phyloP scores from a whole-genome alignment of 1,284 basidiomycete genomes.

The Tranzscheliella williamsii region DNA sequence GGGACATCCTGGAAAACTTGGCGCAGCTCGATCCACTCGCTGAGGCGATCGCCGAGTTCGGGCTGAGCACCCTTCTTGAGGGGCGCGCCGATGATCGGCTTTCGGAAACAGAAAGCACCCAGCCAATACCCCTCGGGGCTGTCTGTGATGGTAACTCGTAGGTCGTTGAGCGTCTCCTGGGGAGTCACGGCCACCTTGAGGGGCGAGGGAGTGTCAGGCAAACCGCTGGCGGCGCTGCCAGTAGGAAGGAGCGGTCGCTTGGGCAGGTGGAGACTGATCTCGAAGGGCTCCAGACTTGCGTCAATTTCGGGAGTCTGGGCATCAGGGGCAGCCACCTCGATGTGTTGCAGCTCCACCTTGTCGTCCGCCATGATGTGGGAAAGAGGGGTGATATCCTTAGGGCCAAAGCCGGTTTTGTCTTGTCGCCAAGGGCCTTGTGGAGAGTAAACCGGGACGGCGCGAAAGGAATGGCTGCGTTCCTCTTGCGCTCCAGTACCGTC shows the following conservation, averaged over 20 bases:
- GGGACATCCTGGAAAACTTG: conserved; percentile 53
- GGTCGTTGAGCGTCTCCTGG: conserved; percentile 58
- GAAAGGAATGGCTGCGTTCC: too few species aligned
- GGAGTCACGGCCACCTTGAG: conserved; percentile 56
- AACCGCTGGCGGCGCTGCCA: conserved; percentile 35
- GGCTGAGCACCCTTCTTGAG: conserved; percentile 25
- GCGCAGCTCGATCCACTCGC: conserved; percentile 56
- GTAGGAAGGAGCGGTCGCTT: conserved; percentile 54
- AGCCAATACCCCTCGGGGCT: conserved; percentile 61
- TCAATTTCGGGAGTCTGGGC: conserved; percentile 21
- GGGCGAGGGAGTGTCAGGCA: conserved; percentile 55
- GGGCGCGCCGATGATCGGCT: conserved; percentile 12
- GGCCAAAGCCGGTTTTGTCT: too few species aligned
- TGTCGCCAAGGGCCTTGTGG: too few species aligned
- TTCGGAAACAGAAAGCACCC: conserved; percentile 57
- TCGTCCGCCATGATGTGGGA: not conserved
- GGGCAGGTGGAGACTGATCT: conserved; percentile 56
- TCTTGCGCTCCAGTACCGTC: too few species aligned
- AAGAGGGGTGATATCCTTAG: too few species aligned
- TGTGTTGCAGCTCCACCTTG: conserved; percentile 14
- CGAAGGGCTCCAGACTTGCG: conserved; percentile 51
- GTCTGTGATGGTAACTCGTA: conserved; percentile 57
- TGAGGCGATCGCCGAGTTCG: conserved; percentile 39
- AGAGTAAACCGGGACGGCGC: too few species aligned
- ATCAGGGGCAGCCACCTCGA: too few species aligned